These are phyloP conservation scores for Alternaria sp. DNA, from an alignment of 2,329 filamentous ascomycete species.

Conservation along the genomic window DNA sequence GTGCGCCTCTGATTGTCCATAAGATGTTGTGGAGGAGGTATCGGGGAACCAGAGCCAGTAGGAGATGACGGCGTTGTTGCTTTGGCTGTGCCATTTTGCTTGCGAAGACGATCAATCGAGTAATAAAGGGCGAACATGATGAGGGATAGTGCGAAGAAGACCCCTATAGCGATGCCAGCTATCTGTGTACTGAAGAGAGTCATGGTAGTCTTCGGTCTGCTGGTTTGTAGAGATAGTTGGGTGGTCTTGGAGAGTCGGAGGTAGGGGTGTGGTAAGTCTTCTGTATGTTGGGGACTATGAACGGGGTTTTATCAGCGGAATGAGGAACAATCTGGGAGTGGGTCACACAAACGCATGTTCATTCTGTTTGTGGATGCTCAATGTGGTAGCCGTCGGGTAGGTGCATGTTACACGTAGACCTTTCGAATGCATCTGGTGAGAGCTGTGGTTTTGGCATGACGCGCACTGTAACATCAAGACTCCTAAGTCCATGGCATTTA, in stretches of 20 bases:
- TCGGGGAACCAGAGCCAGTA: background rate
- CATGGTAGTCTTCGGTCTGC: background rate
- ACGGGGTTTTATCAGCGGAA: background rate
- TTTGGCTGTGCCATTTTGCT: background rate
- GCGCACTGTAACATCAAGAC: background rate
- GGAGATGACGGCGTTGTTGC: background rate
- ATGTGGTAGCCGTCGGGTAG: conserved; percentile 1
- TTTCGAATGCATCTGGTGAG: background rate
- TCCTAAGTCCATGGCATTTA: background rate
- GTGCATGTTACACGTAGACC: background rate
- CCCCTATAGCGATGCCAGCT: background rate
- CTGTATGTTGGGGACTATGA: background rate
- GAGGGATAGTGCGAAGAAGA: background rate
- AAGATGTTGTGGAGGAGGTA: background rate
- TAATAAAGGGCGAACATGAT: background rate
- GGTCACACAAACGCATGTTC: background rate
- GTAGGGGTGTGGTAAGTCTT: no score
- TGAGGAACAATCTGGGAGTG: background rate
- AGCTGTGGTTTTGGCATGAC: background rate
- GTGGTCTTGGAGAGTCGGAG: background rate
- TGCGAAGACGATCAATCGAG: background rate
- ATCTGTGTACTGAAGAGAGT: background rate
- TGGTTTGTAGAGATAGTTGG: background rate
- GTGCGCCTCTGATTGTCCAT: background rate
- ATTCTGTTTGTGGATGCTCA: background rate